phyloP scores from a whole-genome alignment of 176 grass and related monocot genomes.

The Oryza glumipatula region DNA sequence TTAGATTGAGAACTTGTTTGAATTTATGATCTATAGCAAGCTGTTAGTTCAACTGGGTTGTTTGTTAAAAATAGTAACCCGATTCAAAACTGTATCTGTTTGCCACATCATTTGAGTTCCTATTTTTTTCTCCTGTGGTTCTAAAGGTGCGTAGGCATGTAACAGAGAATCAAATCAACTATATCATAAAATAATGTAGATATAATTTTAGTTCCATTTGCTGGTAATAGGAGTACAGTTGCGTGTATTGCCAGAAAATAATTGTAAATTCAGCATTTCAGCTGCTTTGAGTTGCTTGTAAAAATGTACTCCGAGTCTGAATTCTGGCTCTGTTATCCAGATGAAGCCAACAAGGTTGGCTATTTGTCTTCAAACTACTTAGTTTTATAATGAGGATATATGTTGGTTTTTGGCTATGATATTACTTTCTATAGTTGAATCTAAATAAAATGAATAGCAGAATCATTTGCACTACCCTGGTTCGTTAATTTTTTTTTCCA shows the following conservation, averaged over 20 bases:
- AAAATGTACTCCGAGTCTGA: neutral
- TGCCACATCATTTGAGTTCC: neutral
- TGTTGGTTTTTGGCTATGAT: neutral
- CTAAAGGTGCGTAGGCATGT: neutral
- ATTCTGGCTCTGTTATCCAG: neutral
- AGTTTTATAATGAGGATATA: neutral
- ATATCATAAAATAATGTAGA: neutral
- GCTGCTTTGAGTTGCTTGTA: neutral
- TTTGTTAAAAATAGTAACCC: constrained; percentile 13
- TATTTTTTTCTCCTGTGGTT: constrained; percentile 3
- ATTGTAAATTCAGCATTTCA: neutral
- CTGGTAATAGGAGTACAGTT: constrained; percentile 2
- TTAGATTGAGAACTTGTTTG: neutral
- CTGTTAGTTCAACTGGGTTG: neutral
- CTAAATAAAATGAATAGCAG: neutral
- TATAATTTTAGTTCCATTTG: constrained; percentile 10
- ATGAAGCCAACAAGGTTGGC: neutral
- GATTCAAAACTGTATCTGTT: neutral
- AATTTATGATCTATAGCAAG: neutral
- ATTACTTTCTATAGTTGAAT: neutral
- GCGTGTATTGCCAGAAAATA: neutral
- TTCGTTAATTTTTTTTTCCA: neutral
- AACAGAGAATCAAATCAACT: neutral
- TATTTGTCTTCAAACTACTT: constrained; percentile 1
- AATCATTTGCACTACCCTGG: neutral